phyloP scores from a whole-genome alignment of 495 filamentous ascomycete genomes.

The Tirmania nivea region DNA sequence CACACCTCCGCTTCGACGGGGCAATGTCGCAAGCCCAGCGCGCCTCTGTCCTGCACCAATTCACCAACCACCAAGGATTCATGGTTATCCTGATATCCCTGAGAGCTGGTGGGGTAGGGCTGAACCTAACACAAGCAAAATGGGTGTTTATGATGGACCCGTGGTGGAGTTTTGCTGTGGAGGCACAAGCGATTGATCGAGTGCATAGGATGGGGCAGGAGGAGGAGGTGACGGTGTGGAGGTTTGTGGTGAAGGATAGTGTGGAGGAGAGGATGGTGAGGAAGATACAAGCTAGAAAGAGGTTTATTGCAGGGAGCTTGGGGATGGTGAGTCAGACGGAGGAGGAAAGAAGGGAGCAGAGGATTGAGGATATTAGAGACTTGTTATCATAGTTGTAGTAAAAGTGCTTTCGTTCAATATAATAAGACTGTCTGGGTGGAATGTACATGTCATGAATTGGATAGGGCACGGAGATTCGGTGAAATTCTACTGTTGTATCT shows the following conservation, averaged over 20 bases:
- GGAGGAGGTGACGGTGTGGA: slow-evolving; percentile 57
- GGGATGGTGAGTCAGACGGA: slow-evolving; percentile 61
- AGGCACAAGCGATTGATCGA: slow-evolving; percentile 93
- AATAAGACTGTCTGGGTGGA: not conserved
- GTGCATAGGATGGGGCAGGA: slow-evolving; percentile 98
- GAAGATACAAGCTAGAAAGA: slow-evolving; percentile 83
- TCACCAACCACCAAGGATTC: slow-evolving; percentile 30
- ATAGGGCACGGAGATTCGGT: too few relatives aligned
- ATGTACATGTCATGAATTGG: too few relatives aligned
- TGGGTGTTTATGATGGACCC: slow-evolving; percentile 97
- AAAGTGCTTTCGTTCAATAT: not conserved
- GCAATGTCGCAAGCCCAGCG: slow-evolving; percentile 71
- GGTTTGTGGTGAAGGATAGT: slow-evolving; percentile 74
- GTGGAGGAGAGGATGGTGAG: slow-evolving; percentile 83
- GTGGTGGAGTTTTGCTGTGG: slow-evolving; percentile 96
- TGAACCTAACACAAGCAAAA: slow-evolving; percentile 76
- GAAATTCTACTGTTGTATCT: too few relatives aligned
- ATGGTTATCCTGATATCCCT: slow-evolving; percentile 63
- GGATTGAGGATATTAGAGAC: slow-evolving; percentile 86
- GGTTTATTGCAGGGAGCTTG: slow-evolving; percentile 74
- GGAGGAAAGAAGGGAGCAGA: slow-evolving; percentile 73
- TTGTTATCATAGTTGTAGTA: slow-evolving; percentile 29
- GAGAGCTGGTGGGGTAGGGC: slow-evolving; percentile 75
- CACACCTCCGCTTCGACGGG: slow-evolving; percentile 71
- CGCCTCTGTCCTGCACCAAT: slow-evolving; percentile 49